phyloP scores from a whole-genome alignment of 1,284 basidiomycete genomes.

The Flammula alnicola region DNA sequence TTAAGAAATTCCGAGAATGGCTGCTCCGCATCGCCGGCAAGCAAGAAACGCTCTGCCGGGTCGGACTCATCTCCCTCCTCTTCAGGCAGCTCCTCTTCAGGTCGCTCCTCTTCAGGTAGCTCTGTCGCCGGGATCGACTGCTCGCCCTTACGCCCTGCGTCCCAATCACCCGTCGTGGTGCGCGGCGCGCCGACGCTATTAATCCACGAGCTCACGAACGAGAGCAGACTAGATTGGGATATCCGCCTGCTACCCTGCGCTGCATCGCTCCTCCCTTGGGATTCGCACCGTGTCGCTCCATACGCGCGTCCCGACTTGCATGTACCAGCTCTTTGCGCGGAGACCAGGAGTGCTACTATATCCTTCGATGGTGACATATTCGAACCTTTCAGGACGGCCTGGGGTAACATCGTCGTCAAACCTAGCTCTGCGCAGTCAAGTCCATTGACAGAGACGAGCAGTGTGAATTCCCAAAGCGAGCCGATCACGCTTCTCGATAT shows the following conservation, averaged over 20 bases:
- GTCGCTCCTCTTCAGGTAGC: too few relatives aligned
- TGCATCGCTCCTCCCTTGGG: background rate
- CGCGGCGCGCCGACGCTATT: background rate
- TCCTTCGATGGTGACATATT: background rate
- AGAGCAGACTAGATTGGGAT: background rate
- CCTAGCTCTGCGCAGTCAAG: background rate
- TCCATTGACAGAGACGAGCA: too few relatives aligned
- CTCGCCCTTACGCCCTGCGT: too few relatives aligned
- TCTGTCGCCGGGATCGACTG: too few relatives aligned
- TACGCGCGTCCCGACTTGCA: background rate
- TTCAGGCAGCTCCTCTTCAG: too few relatives aligned
- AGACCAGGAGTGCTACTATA: background rate
- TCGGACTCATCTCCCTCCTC: too few relatives aligned
- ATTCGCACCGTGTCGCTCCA: background rate
- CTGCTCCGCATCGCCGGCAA: too few relatives aligned
- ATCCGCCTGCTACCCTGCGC: background rate
- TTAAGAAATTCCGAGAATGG: too few relatives aligned
- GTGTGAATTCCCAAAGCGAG: too few relatives aligned
- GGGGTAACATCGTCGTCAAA: background rate
- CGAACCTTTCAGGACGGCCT: background rate
- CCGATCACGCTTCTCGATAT: slow-evolving; percentile 1
- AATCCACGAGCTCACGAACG: background rate
- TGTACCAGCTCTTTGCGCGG: background rate
- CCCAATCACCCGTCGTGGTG: background rate
- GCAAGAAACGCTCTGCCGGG: too few relatives aligned